Base-by-base conservation (phyloP, 2,329 filamentous ascomycete species). In the Stagonosporopsis cucurbitacearum region DNA sequence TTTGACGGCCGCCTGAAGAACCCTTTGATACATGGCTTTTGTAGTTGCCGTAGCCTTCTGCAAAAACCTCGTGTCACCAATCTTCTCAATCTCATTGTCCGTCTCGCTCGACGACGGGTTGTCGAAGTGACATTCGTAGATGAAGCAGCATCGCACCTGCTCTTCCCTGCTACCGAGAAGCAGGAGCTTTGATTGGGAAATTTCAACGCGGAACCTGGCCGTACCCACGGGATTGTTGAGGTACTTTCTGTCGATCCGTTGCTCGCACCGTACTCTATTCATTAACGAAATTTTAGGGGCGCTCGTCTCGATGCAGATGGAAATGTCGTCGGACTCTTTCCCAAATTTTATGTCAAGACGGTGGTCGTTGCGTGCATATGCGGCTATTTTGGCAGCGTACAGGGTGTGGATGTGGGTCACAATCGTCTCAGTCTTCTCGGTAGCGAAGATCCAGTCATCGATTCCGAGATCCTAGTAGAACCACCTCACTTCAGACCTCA, bases 391-490 rank as follows among this genome's bases (percentile, higher is more conserved):
- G 75, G 94, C 95, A 50, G 95, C 95, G 74, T 98, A 99, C 44
- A 99, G 86, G 11, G 94, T 97, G 58, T 94, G 94, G 73, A 99
- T 93, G 75, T 97, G 92, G 76, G 89, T 96, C 66, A 92, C 90
- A 72, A 99, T 96, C 55, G 91, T 91, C 52, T 91, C 87, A 17
- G 90, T 89, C 4, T 84, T 86, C 80, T 97, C 93, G 64, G 94
- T 92, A 73, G 93, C 88, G 80, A 98, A 98, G 82, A 97, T 98
- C 79, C 96, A 94, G 82, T 97, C 95, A 72, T 99, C 95, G 69
- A 99, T 99, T 67, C 95, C 95, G 22, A 99, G 86, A 77, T 96
- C 90, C 75, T 95, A 91, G 82, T 99, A 99, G 82, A 99, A 99
- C 94, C 95, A 99, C 57, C 86, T 84, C 47, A 93, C 91, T 79